Percentiles rank a stretch among this genome's conserved stretches.
These are phyloP conservation scores for Yarrowia alimentaria DNA, from an alignment of 805 yeast genomes.

Conservation along the genomic window DNA sequence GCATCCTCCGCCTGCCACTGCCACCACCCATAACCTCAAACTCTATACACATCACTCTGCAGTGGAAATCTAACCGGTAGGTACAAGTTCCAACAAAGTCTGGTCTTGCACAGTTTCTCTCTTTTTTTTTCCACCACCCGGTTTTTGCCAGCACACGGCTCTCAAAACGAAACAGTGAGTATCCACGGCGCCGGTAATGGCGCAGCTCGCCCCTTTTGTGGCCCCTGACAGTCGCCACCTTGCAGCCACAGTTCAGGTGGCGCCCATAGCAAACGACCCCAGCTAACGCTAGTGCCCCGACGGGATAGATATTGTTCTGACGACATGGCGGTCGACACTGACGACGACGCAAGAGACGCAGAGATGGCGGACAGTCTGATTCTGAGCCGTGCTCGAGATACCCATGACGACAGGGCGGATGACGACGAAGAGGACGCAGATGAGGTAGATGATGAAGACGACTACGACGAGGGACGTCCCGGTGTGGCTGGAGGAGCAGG, in stretches of 20 bases:
- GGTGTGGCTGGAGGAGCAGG: conserved; percentile 33
- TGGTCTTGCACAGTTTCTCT: too few relatives aligned
- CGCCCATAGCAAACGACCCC: background rate
- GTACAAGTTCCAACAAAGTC: too few relatives aligned
- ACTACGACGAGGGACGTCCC: conserved; percentile 34
- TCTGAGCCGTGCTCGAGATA: conserved; percentile 15
- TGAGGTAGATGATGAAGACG: conserved; percentile 31
- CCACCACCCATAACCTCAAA: too few relatives aligned
- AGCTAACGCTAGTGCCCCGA: conserved; percentile 22
- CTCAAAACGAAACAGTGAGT: too few relatives aligned
- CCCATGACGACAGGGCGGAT: conserved; percentile 30
- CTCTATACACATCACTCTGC: too few relatives aligned
- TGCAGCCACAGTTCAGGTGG: background rate
- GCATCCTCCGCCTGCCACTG: too few relatives aligned
- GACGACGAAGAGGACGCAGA: conserved; percentile 30
- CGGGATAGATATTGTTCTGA: conserved; percentile 24
- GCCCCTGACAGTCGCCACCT: background rate
- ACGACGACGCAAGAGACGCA: conserved; percentile 25
- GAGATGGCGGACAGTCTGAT: conserved; percentile 20
- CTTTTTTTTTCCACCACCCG: too few relatives aligned
- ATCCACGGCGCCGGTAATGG: too few relatives aligned
- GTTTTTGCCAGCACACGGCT: too few relatives aligned
- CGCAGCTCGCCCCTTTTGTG: background rate
- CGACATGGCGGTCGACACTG: conserved; percentile 20
- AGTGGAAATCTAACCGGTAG: too few relatives aligned